Conservation (phyloP, 1,139 yeast species). For the Geotrichum klebahnii region DNA sequence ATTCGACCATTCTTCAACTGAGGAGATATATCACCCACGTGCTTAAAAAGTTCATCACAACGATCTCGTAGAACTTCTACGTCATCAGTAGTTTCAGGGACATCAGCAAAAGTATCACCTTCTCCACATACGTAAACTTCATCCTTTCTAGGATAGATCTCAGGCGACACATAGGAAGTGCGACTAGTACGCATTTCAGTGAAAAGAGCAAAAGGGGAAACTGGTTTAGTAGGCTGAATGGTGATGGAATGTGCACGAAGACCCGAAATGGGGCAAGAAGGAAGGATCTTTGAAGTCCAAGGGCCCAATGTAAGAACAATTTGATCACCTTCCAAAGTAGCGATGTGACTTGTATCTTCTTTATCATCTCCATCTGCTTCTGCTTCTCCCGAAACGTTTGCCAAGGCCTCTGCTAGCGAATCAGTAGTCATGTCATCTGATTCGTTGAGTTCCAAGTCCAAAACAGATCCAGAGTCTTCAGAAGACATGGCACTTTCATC, state of each 20-base stretch:
- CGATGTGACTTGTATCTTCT: conserved; percentile 12
- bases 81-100: conserved; percentile 92
- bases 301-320: conserved; percentile 89
- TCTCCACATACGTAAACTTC: conserved; percentile 98
- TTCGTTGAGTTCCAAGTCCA: conserved; percentile 2
- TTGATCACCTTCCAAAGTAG: conserved; percentile 56
- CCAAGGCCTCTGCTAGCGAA: conserved; percentile 7
- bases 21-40: conserved; percentile 74
- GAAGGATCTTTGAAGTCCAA: conserved; percentile 87
- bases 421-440: conserved; percentile 2
- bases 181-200: conserved; percentile 75
- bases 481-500: conserved; percentile 21
- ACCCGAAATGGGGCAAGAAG: conserved; percentile 90
- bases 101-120: conserved; percentile 83
- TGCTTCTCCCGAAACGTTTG: background rate
- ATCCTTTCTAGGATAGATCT: conserved; percentile 89
- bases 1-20: conserved; percentile 71
- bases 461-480: conserved; percentile 16
- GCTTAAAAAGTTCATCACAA: conserved; percentile 80
- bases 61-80: conserved; percentile 83
- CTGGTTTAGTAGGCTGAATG: conserved; percentile 64
- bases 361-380: conserved; percentile 10
- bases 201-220: conserved; percentile 89
- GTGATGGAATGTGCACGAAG: conserved; percentile 93
- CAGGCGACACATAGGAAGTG: conserved; percentile 72